A percentile compares a stretch with the other conserved stretches of the same genome.
phyloP scores from a whole-genome alignment of 1,139 yeast genomes.

The Candida freyschussii region DNA sequence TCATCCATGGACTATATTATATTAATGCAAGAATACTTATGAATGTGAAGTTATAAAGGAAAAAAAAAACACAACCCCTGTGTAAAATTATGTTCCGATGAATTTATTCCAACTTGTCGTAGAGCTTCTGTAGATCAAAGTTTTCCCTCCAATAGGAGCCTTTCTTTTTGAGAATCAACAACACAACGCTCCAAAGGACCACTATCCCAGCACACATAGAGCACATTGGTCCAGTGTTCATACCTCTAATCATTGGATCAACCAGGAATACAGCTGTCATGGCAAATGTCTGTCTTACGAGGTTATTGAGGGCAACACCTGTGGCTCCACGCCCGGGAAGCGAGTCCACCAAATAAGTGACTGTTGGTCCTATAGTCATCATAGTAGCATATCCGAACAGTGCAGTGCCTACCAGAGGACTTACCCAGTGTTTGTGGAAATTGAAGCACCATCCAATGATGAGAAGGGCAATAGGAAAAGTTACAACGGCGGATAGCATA shows the following conservation, averaged over 20 bases:
- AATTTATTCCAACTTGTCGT: conserved; percentile 39
- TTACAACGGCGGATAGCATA: conserved; percentile 55
- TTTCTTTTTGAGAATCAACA: conserved; percentile 47
- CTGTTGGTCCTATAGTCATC: conserved; percentile 78
- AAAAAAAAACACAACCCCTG: too few relatives aligned
- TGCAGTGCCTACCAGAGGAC: conserved; percentile 75
- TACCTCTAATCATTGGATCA: conserved; percentile 57
- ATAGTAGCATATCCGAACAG: conserved; percentile 78
- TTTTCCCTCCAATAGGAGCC: conserved; percentile 65
- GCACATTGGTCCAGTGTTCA: conserved; percentile 69
- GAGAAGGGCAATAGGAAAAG: conserved; percentile 61
- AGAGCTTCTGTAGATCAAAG: conserved; percentile 55
- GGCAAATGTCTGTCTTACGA: conserved; percentile 68
- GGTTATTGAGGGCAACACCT: conserved; percentile 79
- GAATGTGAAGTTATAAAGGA: too few relatives aligned
- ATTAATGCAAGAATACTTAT: conserved; percentile 1
- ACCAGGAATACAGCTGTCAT: conserved; percentile 72
- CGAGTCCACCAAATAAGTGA: conserved; percentile 78
- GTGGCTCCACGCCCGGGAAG: conserved; percentile 88
- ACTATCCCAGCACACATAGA: conserved; percentile 61
- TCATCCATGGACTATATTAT: too few relatives aligned
- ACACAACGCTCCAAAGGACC: conserved; percentile 37
- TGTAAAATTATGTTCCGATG: background rate
- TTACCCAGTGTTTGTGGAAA: conserved; percentile 63
- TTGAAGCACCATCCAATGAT: conserved; percentile 82